A percentile compares a stretch with the other conserved stretches of the same genome.
Conservation (phyloP, 768 basidiomycete species). For the Hemileccinum impolitum region DNA sequence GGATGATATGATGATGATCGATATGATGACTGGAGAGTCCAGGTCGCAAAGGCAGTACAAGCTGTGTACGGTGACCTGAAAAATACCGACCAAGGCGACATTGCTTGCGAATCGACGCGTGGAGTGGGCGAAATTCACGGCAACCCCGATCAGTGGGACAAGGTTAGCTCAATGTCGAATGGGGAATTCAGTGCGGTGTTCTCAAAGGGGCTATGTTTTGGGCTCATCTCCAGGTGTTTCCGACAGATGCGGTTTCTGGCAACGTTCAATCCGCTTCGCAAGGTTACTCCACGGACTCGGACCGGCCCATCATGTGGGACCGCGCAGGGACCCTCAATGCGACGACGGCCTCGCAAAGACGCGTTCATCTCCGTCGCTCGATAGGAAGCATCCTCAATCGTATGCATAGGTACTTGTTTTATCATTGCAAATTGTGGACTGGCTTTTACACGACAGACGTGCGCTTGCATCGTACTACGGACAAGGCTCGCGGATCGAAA, state of each 20-base stretch:
- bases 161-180: slow-evolving; percentile 30
- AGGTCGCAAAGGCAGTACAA: slow-evolving; percentile 2
- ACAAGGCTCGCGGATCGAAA: slow-evolving; percentile 24
- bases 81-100: slow-evolving; percentile 7
- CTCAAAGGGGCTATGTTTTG: slow-evolving; percentile 12
- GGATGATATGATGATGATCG: slow-evolving; percentile 5
- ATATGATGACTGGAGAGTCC: background rate
- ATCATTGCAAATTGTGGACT: slow-evolving; percentile 22
- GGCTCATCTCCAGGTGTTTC: slow-evolving; percentile 4
- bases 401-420: slow-evolving; percentile 1
- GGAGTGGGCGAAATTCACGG: slow-evolving; percentile 7
- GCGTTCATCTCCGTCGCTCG: slow-evolving; percentile 25
- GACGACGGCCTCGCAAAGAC: slow-evolving; percentile 10
- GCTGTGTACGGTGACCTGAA: slow-evolving; percentile 22
- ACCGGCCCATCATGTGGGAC: slow-evolving; percentile 5
- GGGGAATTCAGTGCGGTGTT: slow-evolving; percentile 19
- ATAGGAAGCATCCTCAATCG: slow-evolving; percentile 10
- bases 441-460: too few species aligned
- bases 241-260: slow-evolving; percentile 17
- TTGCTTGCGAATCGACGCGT: slow-evolving; percentile 10
- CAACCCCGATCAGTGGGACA: slow-evolving; percentile 27
- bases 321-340: slow-evolving; percentile 17
- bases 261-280: background rate
- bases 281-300: slow-evolving; percentile 7
- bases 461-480: background rate